phyloP scores from a whole-genome alignment of 2,329 filamentous ascomycete genomes.

The Pseudohalonectria lignicola region DNA sequence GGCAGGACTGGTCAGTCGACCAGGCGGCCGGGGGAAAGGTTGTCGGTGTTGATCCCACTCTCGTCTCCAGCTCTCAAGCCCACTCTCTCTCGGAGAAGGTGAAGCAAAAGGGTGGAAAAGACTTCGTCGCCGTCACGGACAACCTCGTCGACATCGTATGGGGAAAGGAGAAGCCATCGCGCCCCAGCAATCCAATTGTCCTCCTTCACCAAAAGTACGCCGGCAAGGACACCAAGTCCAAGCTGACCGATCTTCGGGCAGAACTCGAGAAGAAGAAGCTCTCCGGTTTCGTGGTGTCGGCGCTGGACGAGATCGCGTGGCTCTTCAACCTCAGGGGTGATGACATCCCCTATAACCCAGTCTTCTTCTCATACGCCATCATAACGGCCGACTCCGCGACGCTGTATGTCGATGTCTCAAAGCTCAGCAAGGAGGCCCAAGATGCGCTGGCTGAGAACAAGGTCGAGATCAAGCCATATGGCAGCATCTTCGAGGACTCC shows the following conservation, averaged over 20 bases:
- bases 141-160: constrained; percentile 93
- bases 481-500: constrained; percentile 70
- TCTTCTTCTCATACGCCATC: constrained; percentile 94
- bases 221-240: constrained; percentile 72
- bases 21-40: constrained; percentile 77
- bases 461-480: constrained; percentile 72
- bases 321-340: constrained; percentile 93
- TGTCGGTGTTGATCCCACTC: constrained; percentile 82
- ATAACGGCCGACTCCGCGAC: constrained; percentile 68
- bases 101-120: constrained; percentile 71
- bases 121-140: constrained; percentile 61
- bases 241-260: constrained; percentile 78
- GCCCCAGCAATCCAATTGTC: constrained; percentile 66
- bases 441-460: constrained; percentile 58
- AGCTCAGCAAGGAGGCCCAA: constrained; percentile 58
- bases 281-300: constrained; percentile 78
- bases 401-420: constrained; percentile 74
- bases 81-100: constrained; percentile 76
- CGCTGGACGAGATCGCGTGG: constrained; percentile 96
- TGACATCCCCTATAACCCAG: constrained; percentile 95
- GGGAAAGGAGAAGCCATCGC: constrained; percentile 60
- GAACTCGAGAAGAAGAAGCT: constrained; percentile 86
- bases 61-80: constrained; percentile 57
- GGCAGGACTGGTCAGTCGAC: constrained; percentile 91
- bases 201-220: constrained; percentile 63